Conservation (phyloP, 257 asterid genomes). For the Lantana camara region DNA sequence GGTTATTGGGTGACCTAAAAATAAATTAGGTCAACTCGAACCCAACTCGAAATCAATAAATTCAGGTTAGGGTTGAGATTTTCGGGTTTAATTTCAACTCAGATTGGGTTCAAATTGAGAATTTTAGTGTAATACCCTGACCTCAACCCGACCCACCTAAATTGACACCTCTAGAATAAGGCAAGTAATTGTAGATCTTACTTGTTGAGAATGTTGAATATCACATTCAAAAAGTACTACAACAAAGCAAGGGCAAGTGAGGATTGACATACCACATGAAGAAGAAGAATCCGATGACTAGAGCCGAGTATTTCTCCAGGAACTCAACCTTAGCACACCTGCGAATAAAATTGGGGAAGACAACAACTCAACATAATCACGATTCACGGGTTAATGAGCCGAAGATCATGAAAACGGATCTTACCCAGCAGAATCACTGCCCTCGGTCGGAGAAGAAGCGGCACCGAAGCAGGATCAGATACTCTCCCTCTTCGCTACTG, state of each 20-base stretch:
- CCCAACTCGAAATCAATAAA: too few relatives aligned
- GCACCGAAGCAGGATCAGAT: slow-evolving; percentile 66
- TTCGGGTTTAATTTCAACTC: too few relatives aligned
- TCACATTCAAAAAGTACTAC: slow-evolving; percentile 85
- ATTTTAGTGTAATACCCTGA: too few relatives aligned
- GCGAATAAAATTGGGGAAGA: slow-evolving; percentile 29
- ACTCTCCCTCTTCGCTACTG: slow-evolving; percentile 43
- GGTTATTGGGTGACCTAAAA: too few relatives aligned
- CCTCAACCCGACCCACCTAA: too few relatives aligned
- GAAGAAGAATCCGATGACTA: slow-evolving; percentile 93
- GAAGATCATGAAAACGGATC: slow-evolving; percentile 51
- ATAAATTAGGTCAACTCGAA: too few relatives aligned
- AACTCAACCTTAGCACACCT: slow-evolving; percentile 81
- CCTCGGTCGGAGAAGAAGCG: slow-evolving; percentile 71
- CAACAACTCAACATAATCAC: slow-evolving; percentile 4
- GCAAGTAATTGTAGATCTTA: slow-evolving; percentile 97
- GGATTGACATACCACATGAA: slow-evolving; percentile 84
- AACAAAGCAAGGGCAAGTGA: slow-evolving; percentile 14
- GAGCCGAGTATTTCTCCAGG: slow-evolving; percentile 67
- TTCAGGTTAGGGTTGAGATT: too few relatives aligned
- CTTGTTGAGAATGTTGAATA: slow-evolving; percentile 96
- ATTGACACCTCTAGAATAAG: too few relatives aligned
- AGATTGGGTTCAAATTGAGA: too few relatives aligned
- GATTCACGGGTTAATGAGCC: slow-evolving; percentile 29
- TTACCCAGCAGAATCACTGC: slow-evolving; percentile 93